Evolutionary conservation across 805 yeast genomes (phyloP).

Genomic region (Cyberlindnera japonica): DNA sequence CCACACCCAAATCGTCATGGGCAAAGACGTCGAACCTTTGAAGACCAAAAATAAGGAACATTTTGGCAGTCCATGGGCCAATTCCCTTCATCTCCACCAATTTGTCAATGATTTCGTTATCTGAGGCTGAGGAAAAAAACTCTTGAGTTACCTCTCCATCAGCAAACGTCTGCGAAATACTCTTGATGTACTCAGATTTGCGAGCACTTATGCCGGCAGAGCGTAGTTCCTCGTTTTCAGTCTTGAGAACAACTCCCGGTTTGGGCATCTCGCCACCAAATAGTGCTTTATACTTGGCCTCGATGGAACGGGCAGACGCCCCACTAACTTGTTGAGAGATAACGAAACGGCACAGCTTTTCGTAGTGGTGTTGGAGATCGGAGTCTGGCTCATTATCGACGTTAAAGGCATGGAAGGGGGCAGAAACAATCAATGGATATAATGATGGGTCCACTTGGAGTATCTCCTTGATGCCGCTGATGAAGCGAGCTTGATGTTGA

Average conservation of each 20-base stretch:
- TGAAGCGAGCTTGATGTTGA: constrained; percentile 32
- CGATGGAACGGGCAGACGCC: constrained; percentile 69
- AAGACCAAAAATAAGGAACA: constrained; percentile 75
- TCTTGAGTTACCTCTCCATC: constrained; percentile 34
- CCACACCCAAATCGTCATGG: constrained; percentile 77
- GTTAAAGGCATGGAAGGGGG: constrained; percentile 30
- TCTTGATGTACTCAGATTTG: constrained; percentile 60
- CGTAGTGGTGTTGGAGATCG: constrained; percentile 35
- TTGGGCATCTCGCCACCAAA: constrained; percentile 34
- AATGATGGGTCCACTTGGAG: constrained; percentile 37
- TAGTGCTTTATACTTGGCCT: constrained; percentile 38
- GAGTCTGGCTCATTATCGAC: constrained; percentile 11
- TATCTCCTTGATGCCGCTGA: constrained; percentile 32
- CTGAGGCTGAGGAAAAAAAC: constrained; percentile 36
- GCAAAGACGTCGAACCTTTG: constrained; percentile 69
- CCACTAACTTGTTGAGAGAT: constrained; percentile 79
- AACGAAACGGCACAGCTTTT: constrained; percentile 43
- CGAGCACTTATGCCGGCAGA: constrained; percentile 60
- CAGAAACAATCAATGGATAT: constrained; percentile 23
- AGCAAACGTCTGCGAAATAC: constrained; percentile 49
- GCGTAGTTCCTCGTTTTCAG: constrained; percentile 47
- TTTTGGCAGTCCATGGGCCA: constrained; percentile 85
- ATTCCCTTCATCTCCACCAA: constrained; percentile 61
- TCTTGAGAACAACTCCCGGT: constrained; percentile 43
- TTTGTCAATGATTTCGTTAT: constrained; percentile 45